Percentiles rank a stretch among this genome's conserved stretches.
phyloP scores from a whole-genome alignment of 1,284 basidiomycete genomes.

The Abortiporus biennis region DNA sequence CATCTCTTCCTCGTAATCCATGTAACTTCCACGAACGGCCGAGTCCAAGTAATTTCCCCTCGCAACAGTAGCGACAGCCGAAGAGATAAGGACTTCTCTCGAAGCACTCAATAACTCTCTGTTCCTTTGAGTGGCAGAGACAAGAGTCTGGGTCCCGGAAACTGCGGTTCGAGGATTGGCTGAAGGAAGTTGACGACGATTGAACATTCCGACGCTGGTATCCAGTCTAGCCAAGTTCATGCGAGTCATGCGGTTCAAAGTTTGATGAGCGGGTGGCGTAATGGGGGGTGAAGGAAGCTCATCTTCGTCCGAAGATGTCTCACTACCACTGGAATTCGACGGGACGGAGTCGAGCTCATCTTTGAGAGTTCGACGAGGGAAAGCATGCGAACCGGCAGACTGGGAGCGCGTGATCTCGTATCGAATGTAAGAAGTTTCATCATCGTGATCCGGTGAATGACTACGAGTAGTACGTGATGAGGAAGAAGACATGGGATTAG shows the following conservation, averaged over 20 bases:
- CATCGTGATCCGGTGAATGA: too few species aligned
- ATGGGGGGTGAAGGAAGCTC: slow-evolving; percentile 5
- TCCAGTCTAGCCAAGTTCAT: not conserved
- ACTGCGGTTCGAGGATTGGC: not conserved
- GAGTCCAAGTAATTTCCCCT: too few species aligned
- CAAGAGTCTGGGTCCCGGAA: not conserved
- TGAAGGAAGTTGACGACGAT: not conserved
- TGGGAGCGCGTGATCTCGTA: too few species aligned
- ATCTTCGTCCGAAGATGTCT: not conserved
- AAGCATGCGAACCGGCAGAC: too few species aligned
- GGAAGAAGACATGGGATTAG: slow-evolving; percentile 22
- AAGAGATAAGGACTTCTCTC: not conserved
- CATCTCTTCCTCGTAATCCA: slow-evolving; percentile 4
- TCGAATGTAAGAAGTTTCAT: too few species aligned
- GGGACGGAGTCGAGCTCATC: too few species aligned
- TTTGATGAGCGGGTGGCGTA: slow-evolving; percentile 5
- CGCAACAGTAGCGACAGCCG: not conserved
- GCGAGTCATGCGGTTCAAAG: not conserved
- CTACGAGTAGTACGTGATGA: too few species aligned
- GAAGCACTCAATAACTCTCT: not conserved
- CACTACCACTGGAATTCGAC: slow-evolving; percentile 5
- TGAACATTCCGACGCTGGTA: slow-evolving; percentile 1
- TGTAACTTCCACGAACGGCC: too few species aligned
- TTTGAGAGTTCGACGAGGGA: too few species aligned
- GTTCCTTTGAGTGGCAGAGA: not conserved